phyloP scores from a whole-genome alignment of 2,329 filamentous ascomycete genomes.

The Monosporascus sp. region DNA sequence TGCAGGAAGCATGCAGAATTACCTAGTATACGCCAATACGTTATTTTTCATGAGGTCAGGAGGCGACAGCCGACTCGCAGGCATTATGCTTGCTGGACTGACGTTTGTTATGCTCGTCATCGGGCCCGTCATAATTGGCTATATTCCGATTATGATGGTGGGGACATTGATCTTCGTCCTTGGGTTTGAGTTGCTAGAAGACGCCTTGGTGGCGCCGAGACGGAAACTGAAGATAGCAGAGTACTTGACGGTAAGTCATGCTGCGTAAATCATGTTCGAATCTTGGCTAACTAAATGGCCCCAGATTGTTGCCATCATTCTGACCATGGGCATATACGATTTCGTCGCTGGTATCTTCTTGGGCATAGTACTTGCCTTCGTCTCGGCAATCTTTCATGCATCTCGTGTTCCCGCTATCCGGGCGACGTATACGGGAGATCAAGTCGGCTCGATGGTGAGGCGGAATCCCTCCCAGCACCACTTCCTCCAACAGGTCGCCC shows the following conservation, averaged over 20 bases:
- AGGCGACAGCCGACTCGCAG: conserved; percentile 80
- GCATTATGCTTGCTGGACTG: conserved; percentile 73
- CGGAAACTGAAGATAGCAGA: conserved; percentile 83
- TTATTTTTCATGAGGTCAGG: conserved; percentile 95
- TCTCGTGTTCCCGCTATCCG: conserved; percentile 85
- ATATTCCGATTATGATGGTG: conserved; percentile 94
- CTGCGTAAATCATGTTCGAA: neutral
- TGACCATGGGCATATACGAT: conserved; percentile 95
- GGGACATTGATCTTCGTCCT: conserved; percentile 92
- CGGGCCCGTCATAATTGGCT: conserved; percentile 85
- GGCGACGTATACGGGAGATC: conserved; percentile 82
- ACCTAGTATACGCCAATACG: conserved; percentile 95
- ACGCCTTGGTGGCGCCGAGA: conserved; percentile 83
- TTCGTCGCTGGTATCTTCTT: conserved; percentile 93
- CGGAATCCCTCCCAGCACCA: conserved; percentile 84
- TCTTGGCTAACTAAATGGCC: conserved; percentile 15
- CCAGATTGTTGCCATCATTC: conserved; percentile 75
- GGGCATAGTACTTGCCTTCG: conserved; percentile 85
- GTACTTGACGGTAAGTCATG: conserved; percentile 69
- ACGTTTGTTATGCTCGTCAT: conserved; percentile 80
- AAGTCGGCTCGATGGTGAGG: conserved; percentile 87
- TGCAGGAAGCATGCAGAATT: conserved; percentile 89
- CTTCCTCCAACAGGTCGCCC: conserved; percentile 79
- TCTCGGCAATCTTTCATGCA: conserved; percentile 86
- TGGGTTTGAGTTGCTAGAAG: conserved; percentile 84